Conservation (phyloP, 1,139 yeast genomes). For the Blastobotrys serpentis region DNA sequence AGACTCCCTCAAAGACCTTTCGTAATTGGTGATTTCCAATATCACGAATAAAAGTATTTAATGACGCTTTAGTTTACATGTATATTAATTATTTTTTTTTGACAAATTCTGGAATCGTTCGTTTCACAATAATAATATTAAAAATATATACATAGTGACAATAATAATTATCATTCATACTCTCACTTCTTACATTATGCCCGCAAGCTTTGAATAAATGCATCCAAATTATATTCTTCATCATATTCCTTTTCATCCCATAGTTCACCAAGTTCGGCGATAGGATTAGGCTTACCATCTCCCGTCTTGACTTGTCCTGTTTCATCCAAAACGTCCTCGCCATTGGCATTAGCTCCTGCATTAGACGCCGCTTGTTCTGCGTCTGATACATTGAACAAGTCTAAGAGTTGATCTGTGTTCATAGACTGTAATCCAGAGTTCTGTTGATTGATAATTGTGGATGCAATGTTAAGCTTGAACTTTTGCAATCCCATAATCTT, state of each 20-base stretch:
- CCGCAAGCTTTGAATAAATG: constrained; percentile 74
- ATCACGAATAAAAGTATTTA: constrained; percentile 50
- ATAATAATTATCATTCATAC: too few relatives aligned
- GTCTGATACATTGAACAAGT: constrained; percentile 77
- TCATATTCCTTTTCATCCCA: constrained; percentile 98
- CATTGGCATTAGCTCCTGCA: constrained; percentile 41
- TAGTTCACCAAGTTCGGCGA: constrained; percentile 86
- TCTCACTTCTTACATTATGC: constrained; percentile 10
- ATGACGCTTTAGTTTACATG: neutral
- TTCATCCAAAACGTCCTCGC: constrained; percentile 44
- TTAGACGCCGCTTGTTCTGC: constrained; percentile 45
- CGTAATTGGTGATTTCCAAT: constrained; percentile 65
- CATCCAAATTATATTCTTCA: constrained; percentile 92
- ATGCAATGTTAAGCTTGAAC: constrained; percentile 96
- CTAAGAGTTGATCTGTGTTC: constrained; percentile 94
- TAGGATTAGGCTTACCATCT: constrained; percentile 58
- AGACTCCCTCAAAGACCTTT: constrained; percentile 70
- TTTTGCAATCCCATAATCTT: constrained; percentile 98
- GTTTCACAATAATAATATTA: too few relatives aligned
- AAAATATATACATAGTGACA: too few relatives aligned
- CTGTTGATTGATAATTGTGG: constrained; percentile 94
- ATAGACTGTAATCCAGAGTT: constrained; percentile 91
- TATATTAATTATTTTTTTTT: too few relatives aligned
- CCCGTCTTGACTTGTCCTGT: constrained; percentile 59
- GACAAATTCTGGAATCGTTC: neutral